Base-by-base conservation (phyloP, 306 rosid species). In the Trichosanthes cucumerina region DNA sequence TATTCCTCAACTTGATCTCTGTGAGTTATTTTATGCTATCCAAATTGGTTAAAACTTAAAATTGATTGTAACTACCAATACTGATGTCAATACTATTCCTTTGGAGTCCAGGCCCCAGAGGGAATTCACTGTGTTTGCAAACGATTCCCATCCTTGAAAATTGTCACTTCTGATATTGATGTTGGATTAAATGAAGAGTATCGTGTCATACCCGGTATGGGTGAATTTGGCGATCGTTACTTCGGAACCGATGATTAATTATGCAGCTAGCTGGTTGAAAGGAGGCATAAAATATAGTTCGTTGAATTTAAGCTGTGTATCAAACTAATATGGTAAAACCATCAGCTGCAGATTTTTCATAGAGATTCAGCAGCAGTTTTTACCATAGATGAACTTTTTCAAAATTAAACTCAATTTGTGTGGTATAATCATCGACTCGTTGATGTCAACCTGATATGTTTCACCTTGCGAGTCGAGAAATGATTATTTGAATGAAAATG, bases 101-200 rank as follows among this genome's bases (percentile, higher is more conserved):
- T 65, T 57, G 2, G 63, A 76, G 43, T 79, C 83, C 69, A 95
- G 97, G 98, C 98, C 62, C 98, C 98, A 1, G 98, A 95, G 85
- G 98, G 98, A 75, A 95, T 95, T 79, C 97, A 95, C 46, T 95
- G 99, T 60, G 97, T 92, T 52, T 81, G 84, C 85, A 88, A 89
- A 79, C 89, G 93, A 84, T 92, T 90, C 75, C 98, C 97, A 41
- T 80, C 92, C 28, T 86, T 95, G 82, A 92, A 95, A 85, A 95
- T 95, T 24, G 98, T 95, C 46, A 92, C 98, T 68, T 95, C 98
- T 21, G 97, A 95, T 93, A 95, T 95, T 60, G 98, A 95, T 79
- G 92, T 64, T 66, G 86, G 89, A 5, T 64, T 95, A 80, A 92
- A 95, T 13, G 92, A 91, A 15, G 97, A 88, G 80, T 92, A 79